Percentiles rank a stretch among this genome's conserved stretches.
phyloP scores from a whole-genome alignment of 306 rosid genomes.

The Cyamopsis tetragonoloba region DNA sequence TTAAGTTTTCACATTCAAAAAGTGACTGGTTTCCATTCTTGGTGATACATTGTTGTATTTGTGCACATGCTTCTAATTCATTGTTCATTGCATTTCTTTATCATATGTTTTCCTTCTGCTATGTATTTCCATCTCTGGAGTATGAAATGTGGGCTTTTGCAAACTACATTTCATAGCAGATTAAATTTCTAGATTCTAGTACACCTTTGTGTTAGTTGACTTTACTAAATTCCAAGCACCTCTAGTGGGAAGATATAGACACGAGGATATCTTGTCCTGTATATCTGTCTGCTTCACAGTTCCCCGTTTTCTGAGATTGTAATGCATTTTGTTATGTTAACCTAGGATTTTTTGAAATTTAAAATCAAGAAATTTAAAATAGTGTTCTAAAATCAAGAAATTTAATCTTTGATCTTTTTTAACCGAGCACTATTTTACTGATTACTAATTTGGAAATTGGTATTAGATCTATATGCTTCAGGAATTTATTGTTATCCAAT shows the following conservation, averaged over 20 bases:
- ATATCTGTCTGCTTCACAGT: too few species aligned
- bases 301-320: too few species aligned
- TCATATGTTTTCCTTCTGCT: neutral
- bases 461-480: neutral
- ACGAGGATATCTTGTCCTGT: too few species aligned
- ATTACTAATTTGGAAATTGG: neutral
- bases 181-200: too few species aligned
- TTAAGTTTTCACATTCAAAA: neutral
- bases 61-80: neutral
- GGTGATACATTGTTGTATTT: neutral
- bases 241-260: too few species aligned
- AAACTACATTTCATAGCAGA: too few species aligned
- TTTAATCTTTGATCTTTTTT: neutral
- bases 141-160: neutral
- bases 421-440: neutral
- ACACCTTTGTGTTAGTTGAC: too few species aligned
- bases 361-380: too few species aligned
- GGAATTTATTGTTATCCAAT: neutral
- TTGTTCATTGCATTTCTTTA: neutral
- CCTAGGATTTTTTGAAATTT: too few species aligned
- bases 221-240: too few species aligned
- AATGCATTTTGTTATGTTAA: too few species aligned
- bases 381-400: neutral
- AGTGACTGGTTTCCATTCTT: neutral
- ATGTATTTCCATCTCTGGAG: neutral